Evolutionary conservation across 192 early-diverging fungal species (phyloP).

Genomic region (Piromyces finnis): DNA sequence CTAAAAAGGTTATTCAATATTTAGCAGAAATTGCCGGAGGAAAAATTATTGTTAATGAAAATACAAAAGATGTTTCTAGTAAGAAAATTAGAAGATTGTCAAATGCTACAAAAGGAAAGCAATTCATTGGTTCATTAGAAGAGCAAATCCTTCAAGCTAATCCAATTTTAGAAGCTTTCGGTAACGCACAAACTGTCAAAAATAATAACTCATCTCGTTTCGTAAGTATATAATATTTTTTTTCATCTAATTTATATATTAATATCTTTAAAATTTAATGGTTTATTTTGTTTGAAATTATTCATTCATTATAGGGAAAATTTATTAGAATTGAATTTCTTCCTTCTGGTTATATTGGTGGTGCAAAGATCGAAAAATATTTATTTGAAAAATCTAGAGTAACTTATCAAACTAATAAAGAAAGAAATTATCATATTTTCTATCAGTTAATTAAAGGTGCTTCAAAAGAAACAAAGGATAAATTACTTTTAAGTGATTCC

Average conservation of each 20-base stretch:
- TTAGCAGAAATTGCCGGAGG: slow-evolving; percentile 69
- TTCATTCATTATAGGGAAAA: slow-evolving; percentile 43
- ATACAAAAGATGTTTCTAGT: slow-evolving; percentile 2
- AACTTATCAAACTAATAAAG: slow-evolving; percentile 73
- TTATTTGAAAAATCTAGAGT: slow-evolving; percentile 94
- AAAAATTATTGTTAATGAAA: not conserved
- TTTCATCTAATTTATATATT: too few species aligned
- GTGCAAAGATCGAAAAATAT: slow-evolving; percentile 94
- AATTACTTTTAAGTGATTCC: slow-evolving; percentile 53
- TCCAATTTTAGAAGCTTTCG: slow-evolving; percentile 93
- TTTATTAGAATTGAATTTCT: slow-evolving; percentile 98
- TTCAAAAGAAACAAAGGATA: slow-evolving; percentile 44
- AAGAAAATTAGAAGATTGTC: slow-evolving; percentile 3
- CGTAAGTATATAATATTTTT: slow-evolving; percentile 22
- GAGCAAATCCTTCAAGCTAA: slow-evolving; percentile 91
- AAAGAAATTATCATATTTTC: slow-evolving; percentile 95
- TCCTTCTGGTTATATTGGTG: slow-evolving; percentile 64
- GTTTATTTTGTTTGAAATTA: too few species aligned
- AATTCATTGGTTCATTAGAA: slow-evolving; percentile 43
- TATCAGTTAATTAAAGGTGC: slow-evolving; percentile 91
- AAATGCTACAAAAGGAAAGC: not conserved
- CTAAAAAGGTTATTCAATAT: slow-evolving; percentile 97
- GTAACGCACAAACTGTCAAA: slow-evolving; percentile 94
- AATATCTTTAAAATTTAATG: too few species aligned
- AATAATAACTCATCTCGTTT: slow-evolving; percentile 99